These are phyloP conservation scores for Ganoderma resinaceum DNA, from an alignment of 1,284 basidiomycete genomes.

Conservation along the genomic window DNA sequence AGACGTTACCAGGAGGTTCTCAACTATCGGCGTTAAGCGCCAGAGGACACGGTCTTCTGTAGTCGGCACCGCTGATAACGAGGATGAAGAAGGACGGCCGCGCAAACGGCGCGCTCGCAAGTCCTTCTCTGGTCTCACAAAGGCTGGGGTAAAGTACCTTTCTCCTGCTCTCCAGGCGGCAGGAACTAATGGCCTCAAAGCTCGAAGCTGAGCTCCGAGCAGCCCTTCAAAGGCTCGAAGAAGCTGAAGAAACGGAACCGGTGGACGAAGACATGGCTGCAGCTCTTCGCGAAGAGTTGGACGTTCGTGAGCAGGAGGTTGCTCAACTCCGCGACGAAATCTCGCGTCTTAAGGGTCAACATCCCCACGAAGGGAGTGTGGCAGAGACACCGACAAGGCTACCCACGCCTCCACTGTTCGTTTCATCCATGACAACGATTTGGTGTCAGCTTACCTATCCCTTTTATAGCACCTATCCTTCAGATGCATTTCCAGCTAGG, in stretches of 20 bases:
- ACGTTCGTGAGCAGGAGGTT: conserved; percentile 39
- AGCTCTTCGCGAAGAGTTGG: conserved; percentile 39
- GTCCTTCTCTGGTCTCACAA: conserved; percentile 45
- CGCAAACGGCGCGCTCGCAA: conserved; percentile 35
- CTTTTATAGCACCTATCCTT: conserved; percentile 17
- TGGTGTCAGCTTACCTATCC: neutral
- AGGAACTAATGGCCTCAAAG: neutral
- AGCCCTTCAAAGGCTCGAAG: conserved; percentile 28
- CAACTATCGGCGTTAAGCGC: conserved; percentile 33
- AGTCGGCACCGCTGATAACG: conserved; percentile 21
- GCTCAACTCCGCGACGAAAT: conserved; percentile 39
- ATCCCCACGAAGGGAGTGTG: conserved; percentile 4
- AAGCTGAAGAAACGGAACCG: conserved; percentile 22
- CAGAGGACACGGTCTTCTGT: conserved; percentile 22
- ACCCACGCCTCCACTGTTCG: conserved; percentile 25
- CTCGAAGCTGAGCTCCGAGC: conserved; percentile 15
- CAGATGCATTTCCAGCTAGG: conserved; percentile 10
- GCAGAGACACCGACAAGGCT: conserved; percentile 7
- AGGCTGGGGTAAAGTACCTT: conserved; percentile 45
- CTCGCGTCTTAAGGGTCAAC: conserved; percentile 25
- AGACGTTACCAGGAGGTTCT: conserved; percentile 34
- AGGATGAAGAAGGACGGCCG: conserved; percentile 24
- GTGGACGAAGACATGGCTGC: conserved; percentile 31
- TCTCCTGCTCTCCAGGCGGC: neutral
- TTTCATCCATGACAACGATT: neutral